Conservation (phyloP, 2,329 filamentous ascomycete genomes). For the Fusarium graminum region DNA sequence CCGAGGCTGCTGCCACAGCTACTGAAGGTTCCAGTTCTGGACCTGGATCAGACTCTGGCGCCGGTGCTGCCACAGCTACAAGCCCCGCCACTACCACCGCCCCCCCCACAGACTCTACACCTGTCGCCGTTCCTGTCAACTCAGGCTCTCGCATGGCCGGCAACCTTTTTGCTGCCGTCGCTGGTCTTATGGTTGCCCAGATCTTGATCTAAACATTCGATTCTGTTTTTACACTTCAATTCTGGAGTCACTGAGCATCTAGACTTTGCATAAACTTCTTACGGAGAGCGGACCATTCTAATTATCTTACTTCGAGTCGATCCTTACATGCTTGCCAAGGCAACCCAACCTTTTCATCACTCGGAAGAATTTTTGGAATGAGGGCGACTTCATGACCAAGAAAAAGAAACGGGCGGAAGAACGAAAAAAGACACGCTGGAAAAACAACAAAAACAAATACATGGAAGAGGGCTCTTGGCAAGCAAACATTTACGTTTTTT, state of each 20-base stretch:
- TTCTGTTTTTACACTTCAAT: conserved; percentile 18
- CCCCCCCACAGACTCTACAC: conserved; percentile 12
- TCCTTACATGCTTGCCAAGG: conserved; percentile 48
- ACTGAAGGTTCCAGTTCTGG: conserved; percentile 37
- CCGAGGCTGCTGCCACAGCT: conserved; percentile 28
- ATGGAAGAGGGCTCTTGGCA: conserved; percentile 38
- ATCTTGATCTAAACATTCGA: conserved; percentile 49
- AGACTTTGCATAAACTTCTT: conserved; percentile 40
- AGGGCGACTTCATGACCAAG: conserved; percentile 19
- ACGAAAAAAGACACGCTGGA: conserved; percentile 11
- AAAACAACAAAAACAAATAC: conserved; percentile 17
- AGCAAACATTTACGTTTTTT: conserved; percentile 41
- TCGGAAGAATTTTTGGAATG: conserved; percentile 32
- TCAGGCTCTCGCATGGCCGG: conserved; percentile 49
- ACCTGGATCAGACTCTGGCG: conserved; percentile 26
- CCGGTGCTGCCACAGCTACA: conserved; percentile 27
- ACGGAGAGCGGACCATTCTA: conserved; percentile 50
- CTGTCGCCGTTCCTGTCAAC: conserved; percentile 45
- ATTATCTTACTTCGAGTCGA: conserved; percentile 51
- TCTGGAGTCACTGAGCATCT: conserved; percentile 28
- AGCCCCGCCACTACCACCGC: conserved; percentile 27
- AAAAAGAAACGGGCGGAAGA: conserved; percentile 24
- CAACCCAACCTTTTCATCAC: conserved; percentile 33
- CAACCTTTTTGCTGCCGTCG: conserved; percentile 49
- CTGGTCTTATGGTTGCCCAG: conserved; percentile 50